These are phyloP conservation scores for Bacidia gigantensis DNA, from an alignment of 495 filamentous ascomycete species.

Conservation along the genomic window DNA sequence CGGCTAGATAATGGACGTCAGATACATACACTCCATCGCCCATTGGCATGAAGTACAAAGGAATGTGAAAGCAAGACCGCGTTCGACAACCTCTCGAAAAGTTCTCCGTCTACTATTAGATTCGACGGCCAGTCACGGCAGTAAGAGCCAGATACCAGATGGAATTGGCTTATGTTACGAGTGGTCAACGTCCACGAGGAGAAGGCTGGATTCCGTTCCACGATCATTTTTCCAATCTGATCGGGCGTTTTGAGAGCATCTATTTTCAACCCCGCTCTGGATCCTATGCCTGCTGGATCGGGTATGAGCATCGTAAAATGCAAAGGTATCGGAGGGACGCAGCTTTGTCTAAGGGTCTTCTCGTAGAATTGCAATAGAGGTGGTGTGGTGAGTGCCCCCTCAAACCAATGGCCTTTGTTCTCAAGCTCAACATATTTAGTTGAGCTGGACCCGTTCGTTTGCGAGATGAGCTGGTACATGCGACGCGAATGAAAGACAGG, in stretches of 20 bases:
- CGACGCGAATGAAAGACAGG: constrained; percentile 43
- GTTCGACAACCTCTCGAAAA: neutral
- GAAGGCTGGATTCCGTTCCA: constrained; percentile 12
- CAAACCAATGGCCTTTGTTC: constrained; percentile 40
- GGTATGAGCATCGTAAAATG: constrained; percentile 35
- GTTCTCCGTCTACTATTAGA: constrained; percentile 9
- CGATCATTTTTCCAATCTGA: constrained; percentile 27
- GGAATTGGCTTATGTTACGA: constrained; percentile 29
- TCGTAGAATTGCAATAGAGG: constrained; percentile 32
- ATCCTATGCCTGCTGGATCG: constrained; percentile 35
- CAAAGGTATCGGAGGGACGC: constrained; percentile 14
- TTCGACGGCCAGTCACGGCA: neutral
- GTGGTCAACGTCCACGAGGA: constrained; percentile 25
- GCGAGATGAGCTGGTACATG: constrained; percentile 33
- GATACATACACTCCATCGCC: constrained; percentile 17
- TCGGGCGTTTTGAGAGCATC: constrained; percentile 34
- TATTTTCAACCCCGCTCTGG: constrained; percentile 36
- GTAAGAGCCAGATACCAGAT: constrained; percentile 15
- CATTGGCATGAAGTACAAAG: constrained; percentile 9
- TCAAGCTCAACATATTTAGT: constrained; percentile 35
- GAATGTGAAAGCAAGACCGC: constrained; percentile 11
- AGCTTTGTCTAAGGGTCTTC: constrained; percentile 5
- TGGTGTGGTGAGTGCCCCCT: constrained; percentile 32
- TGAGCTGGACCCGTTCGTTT: constrained; percentile 26
- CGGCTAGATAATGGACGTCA: neutral